Evolutionary conservation across 495 filamentous ascomycete species (phyloP), one percentile per base, ranked within the genome.

Genomic region (Penicillium mononematosum): DNA sequence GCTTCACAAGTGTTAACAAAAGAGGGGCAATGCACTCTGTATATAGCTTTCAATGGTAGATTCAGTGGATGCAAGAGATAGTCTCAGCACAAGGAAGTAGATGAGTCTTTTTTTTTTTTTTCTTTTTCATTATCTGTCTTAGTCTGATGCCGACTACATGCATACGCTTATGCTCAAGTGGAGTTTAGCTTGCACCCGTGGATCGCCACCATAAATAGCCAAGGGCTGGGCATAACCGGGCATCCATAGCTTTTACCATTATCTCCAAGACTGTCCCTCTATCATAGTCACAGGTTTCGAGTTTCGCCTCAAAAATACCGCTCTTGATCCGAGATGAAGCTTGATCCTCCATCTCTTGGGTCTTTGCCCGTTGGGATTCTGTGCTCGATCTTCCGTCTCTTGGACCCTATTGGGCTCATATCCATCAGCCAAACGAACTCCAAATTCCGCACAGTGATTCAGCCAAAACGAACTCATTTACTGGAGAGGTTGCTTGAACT

Each of bases 21-120:
- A 41, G 53, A 52, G 43, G 36, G 36, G 46, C 34, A 41, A 31
- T 55, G 53, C 48, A 52, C 56, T 51, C 55, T 62, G 66, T 64
- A 68, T 51, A 64, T 68, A 68, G 34, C 32, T 48, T 55, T 45
- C 38, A 50, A 57, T 50, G 55, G 55, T 57, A 42, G 55, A 55
- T 43, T 27, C 41, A 43, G 50, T 43, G 50, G 38, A 24, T 55
- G 19, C 19, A 41, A 34, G 44, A 46, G 20, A 41, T n/a, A 27
- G 16, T 39, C 22, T 45, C 14, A 12, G 31, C 46, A 19, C 20
- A 16, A 31, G 14, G 34, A 39, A 9, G 48, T 42, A 42, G 36
- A 41, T 41, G 49, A 6, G 6, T 1, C 2, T 27, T 27, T 38
- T 25, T 31, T n/a, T 19, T 8, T 27, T 0, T 1, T 38, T 25